Evolutionary conservation across 352 stramenopile genomes (phyloP).

Genomic region (Phytopythium aichiense): DNA sequence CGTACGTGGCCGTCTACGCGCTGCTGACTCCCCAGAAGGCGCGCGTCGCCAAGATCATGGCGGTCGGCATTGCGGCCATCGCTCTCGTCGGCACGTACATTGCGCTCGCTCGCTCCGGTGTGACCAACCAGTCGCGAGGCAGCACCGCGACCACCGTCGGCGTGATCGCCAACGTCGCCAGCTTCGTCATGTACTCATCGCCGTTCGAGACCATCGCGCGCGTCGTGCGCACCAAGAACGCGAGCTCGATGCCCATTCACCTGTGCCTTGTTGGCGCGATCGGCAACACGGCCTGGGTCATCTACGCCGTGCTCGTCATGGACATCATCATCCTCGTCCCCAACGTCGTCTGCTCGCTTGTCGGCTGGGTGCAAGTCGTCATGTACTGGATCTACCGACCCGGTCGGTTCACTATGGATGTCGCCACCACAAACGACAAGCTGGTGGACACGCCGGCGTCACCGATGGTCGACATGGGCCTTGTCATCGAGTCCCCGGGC

Average conservation of each 20-base stretch:
- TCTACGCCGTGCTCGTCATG: conserved; percentile 24
- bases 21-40: conserved; percentile 20
- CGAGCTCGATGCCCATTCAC: conserved; percentile 31
- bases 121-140: conserved; percentile 21
- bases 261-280: conserved; percentile 24
- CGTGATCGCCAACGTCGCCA: conserved; percentile 18
- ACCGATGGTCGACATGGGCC: background rate
- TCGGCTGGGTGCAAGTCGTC: conserved; percentile 19
- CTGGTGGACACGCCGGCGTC: background rate
- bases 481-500: background rate
- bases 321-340: conserved; percentile 35
- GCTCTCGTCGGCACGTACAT: conserved; percentile 24
- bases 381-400: conserved; percentile 29
- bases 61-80: conserved; percentile 86
- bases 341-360: conserved; percentile 17
- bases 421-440: background rate
- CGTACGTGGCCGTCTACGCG: conserved; percentile 30
- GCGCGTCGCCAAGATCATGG: conserved; percentile 13
- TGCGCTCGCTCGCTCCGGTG: conserved; percentile 14
- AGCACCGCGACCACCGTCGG: conserved; percentile 15
- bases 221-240: conserved; percentile 22
- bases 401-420: background rate
- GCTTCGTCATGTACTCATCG: conserved; percentile 14
- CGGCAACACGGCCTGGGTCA: conserved; percentile 28
- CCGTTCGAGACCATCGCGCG: conserved; percentile 19